These are phyloP conservation scores for Inga oerstediana DNA, from an alignment of 306 rosid species.

Conservation along the genomic window DNA sequence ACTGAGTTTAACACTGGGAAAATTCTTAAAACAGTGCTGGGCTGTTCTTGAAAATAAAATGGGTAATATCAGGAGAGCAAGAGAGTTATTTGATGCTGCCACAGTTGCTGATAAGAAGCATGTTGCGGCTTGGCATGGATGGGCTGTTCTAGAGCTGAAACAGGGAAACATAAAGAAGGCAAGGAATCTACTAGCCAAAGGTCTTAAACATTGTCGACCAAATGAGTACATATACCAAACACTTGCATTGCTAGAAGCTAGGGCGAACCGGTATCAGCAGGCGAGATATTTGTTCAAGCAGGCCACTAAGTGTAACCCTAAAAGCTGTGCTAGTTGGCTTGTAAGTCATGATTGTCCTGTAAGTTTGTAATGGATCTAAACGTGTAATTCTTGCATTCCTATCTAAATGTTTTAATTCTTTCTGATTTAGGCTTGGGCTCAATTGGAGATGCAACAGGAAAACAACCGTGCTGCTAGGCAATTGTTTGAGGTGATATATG, in stretches of 20 bases:
- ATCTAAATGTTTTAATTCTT: slow-evolving; percentile 10
- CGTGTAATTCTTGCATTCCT: slow-evolving; percentile 2
- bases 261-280: slow-evolving; percentile 76
- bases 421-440: slow-evolving; percentile 85
- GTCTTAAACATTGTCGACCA: slow-evolving; percentile 76
- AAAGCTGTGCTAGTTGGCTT: slow-evolving; percentile 99
- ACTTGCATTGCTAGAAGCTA: slow-evolving; percentile 87
- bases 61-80: slow-evolving; percentile 86
- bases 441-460: slow-evolving; percentile 85
- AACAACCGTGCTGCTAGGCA: slow-evolving; percentile 66
- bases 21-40: slow-evolving; percentile 71
- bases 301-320: slow-evolving; percentile 88
- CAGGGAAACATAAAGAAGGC: slow-evolving; percentile 89
- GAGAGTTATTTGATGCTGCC: slow-evolving; percentile 88
- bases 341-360: slow-evolving; percentile 57
- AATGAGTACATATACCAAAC: slow-evolving; percentile 94
- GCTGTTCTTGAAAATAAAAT: slow-evolving; percentile 82
- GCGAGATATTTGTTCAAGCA: slow-evolving; percentile 85
- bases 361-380: slow-evolving; percentile 11
- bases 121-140: slow-evolving; percentile 99
- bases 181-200: slow-evolving; percentile 78
- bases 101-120: slow-evolving; percentile 92
- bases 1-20: neutral
- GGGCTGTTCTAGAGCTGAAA: slow-evolving; percentile 92
- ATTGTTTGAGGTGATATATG: slow-evolving; percentile 77